phyloP scores from a whole-genome alignment of 176 grass and related monocot species.

The Cymbopogon citratus region DNA sequence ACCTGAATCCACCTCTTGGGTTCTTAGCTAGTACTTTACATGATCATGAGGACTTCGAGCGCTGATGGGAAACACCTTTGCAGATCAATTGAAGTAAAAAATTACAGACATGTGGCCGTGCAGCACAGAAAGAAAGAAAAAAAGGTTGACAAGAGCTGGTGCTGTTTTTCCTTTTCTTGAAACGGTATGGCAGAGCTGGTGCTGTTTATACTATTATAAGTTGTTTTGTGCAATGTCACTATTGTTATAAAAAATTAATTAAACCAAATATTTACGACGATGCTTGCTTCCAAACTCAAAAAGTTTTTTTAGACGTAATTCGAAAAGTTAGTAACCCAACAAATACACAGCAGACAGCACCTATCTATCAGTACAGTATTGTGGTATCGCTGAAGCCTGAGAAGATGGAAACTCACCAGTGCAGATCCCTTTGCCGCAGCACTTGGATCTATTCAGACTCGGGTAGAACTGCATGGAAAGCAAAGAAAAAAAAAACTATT shows the following conservation, averaged over 20 bases:
- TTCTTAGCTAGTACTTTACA: background rate
- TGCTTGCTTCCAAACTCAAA: background rate
- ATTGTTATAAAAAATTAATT: background rate
- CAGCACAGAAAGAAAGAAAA: background rate
- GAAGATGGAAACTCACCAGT: conserved; percentile 39
- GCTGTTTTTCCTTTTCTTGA: background rate
- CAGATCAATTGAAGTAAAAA: background rate
- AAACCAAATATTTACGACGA: background rate
- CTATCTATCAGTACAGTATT: background rate
- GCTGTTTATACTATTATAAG: background rate
- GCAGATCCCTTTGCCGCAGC: conserved; percentile 80
- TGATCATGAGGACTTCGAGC: background rate
- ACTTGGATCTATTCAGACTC: conserved; percentile 69
- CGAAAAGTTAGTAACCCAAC: background rate
- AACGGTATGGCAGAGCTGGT: background rate
- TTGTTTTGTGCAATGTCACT: background rate
- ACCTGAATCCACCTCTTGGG: background rate
- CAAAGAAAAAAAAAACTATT: background rate
- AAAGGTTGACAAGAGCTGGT: background rate
- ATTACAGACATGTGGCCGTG: background rate
- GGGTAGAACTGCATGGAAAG: conserved; percentile 46
- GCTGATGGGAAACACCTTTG: background rate
- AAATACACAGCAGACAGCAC: background rate
- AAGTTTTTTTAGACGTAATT: background rate
- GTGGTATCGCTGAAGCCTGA: background rate